These are phyloP conservation scores for Lepidium africanum DNA, from an alignment of 345 rosid species.

Conservation along the genomic window DNA sequence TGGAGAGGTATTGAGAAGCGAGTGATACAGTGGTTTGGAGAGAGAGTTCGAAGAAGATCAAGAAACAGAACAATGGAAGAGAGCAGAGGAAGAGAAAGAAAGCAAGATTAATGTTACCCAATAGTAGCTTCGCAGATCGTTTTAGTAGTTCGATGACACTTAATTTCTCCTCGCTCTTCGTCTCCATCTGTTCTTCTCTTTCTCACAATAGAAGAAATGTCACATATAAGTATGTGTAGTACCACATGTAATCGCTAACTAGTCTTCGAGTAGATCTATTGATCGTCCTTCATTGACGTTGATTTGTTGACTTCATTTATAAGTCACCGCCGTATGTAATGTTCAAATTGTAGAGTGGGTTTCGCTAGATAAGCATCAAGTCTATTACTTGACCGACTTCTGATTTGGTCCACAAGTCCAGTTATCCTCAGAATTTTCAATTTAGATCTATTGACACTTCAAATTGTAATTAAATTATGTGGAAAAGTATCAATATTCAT, in stretches of 20 bases:
- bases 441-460: not conserved
- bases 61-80: conserved; percentile 30
- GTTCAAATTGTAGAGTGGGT: not conserved
- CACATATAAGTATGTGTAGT: not conserved
- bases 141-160: conserved; percentile 27
- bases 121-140: conserved; percentile 15
- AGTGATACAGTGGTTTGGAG: conserved; percentile 16
- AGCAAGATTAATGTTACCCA: conserved; percentile 1
- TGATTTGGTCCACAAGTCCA: not conserved
- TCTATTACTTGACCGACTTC: not conserved
- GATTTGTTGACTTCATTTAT: not conserved
- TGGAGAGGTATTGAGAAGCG: not conserved
- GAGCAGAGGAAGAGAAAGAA: conserved; percentile 17
- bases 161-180: conserved; percentile 20
- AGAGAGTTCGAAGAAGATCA: conserved; percentile 20
- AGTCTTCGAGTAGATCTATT: not conserved
- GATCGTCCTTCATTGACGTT: conserved; percentile 7
- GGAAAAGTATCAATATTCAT: not conserved
- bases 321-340: not conserved
- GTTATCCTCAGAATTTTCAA: not conserved
- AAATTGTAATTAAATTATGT: not conserved
- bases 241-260: not conserved
- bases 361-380: not conserved
- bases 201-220: not conserved
- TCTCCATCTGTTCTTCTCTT: not conserved